Conservation (phyloP, 176 grass and related monocot species). For the Carex parvula region DNA sequence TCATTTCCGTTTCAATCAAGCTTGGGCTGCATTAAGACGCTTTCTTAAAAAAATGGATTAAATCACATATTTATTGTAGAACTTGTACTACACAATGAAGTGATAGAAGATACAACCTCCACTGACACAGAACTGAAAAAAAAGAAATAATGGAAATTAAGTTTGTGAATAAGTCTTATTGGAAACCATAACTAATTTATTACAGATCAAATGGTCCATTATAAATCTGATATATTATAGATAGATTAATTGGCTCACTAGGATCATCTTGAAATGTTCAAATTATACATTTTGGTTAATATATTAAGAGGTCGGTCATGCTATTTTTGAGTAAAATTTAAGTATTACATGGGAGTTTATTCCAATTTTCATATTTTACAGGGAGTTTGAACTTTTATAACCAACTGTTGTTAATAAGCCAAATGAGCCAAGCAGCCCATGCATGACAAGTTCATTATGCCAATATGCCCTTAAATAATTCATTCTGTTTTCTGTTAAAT, state of each 20-base stretch:
- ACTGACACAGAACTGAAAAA: neutral
- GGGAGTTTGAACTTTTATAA: neutral
- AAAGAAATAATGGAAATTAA: neutral
- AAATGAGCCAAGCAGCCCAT: too few species aligned
- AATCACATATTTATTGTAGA: neutral
- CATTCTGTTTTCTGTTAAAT: too few species aligned
- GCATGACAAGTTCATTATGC: too few species aligned
- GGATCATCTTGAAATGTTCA: neutral
- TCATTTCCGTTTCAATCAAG: neutral
- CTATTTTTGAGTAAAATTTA: neutral
- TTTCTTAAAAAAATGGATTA: neutral
- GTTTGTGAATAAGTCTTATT: neutral
- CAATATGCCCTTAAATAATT: too few species aligned
- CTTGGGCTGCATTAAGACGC: neutral
- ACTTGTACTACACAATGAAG: neutral
- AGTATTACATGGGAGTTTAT: neutral
- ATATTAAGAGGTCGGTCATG: neutral
- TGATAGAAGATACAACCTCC: neutral
- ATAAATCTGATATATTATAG: neutral
- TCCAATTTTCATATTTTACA: neutral
- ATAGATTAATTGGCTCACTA: neutral
- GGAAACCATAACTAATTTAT: neutral
- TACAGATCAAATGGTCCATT: neutral
- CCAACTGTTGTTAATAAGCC: neutral
- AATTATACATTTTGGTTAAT: neutral